Evolutionary conservation across 345 rosid genomes (phyloP).

Genomic region (Euphorbia pulcherrima): DNA sequence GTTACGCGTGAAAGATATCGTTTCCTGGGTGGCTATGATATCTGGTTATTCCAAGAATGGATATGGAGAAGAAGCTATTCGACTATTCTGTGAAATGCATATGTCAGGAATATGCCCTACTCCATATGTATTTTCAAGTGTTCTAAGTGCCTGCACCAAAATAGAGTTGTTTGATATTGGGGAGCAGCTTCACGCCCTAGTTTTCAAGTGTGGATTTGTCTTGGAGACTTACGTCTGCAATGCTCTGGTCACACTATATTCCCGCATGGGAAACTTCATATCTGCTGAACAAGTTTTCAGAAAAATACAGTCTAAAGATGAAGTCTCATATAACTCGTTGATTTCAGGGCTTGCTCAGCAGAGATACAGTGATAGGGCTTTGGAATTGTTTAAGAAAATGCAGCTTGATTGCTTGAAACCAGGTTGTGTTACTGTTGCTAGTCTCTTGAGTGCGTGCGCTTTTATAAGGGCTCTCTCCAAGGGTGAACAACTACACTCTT

Average conservation of each 20-base stretch:
- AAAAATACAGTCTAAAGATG: constrained; percentile 54
- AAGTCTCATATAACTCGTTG: constrained; percentile 76
- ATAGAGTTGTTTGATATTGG: constrained; percentile 48
- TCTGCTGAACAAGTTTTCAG: constrained; percentile 69
- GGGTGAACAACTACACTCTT: constrained; percentile 70
- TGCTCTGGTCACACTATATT: constrained; percentile 74
- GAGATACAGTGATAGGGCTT: constrained; percentile 53
- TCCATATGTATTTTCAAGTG: constrained; percentile 76
- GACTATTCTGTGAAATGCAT: constrained; percentile 60
- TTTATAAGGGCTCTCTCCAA: constrained; percentile 37
- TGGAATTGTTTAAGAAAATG: constrained; percentile 66
- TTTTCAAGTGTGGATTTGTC: constrained; percentile 63
- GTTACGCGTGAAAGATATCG: constrained; percentile 49
- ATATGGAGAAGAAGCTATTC: constrained; percentile 50
- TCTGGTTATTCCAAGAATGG: constrained; percentile 70
- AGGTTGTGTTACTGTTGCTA: constrained; percentile 66
- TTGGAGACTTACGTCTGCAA: constrained; percentile 70
- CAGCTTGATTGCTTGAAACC: constrained; percentile 69
- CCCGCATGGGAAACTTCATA: constrained; percentile 47
- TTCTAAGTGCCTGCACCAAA: constrained; percentile 75
- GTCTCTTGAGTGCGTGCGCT: constrained; percentile 72
- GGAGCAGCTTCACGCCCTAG: constrained; percentile 68
- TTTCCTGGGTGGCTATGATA: constrained; percentile 84
- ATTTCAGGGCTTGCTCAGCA: constrained; percentile 75
- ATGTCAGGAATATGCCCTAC: constrained; percentile 45